A percentile compares a stretch with the other conserved stretches of the same genome.
phyloP scores from a whole-genome alignment of 495 filamentous ascomycete species.

The Lasiosphaeris hirsuta region DNA sequence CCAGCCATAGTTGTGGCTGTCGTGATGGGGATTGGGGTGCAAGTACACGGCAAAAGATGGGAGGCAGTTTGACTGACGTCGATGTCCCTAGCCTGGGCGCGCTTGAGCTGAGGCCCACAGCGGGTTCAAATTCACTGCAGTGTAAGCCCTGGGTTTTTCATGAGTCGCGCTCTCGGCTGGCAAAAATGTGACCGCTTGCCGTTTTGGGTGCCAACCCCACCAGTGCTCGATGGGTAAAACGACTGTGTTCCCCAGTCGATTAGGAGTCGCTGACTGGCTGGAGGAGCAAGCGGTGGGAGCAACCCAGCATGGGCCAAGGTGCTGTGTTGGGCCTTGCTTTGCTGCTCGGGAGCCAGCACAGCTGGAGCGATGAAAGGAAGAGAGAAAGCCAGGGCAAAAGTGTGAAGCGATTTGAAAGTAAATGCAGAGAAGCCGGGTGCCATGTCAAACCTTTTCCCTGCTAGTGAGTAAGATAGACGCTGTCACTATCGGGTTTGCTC shows the following conservation, averaged over 20 bases:
- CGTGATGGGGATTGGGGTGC: constrained; percentile 1
- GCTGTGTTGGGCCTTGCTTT: no score
- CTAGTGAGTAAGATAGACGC: no score
- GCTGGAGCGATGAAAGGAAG: no score
- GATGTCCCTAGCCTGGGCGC: constrained; percentile 10
- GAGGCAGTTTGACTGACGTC: constrained; percentile 14
- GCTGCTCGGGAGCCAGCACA: no score
- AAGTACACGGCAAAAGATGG: background rate
- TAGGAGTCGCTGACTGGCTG: no score
- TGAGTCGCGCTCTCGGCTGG: constrained; percentile 10
- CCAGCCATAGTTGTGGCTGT: constrained; percentile 57
- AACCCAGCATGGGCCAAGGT: no score
- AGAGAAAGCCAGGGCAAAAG: no score
- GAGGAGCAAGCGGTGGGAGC: no score
- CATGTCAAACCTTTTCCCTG: no score
- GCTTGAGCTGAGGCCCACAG: background rate
- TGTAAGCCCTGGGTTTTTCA: constrained; percentile 17
- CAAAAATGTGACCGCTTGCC: constrained; percentile 32
- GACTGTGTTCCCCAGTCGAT: constrained; percentile 8
- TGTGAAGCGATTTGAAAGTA: no score
- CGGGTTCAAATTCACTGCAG: constrained; percentile 6
- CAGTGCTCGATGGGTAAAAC: background rate
- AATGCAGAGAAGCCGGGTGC: no score
- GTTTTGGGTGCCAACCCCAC: constrained; percentile 21
- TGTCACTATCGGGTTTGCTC: no score